Evolutionary conservation across 2,329 filamentous ascomycete species (phyloP).

Genomic region (Malbranchea zuffiana): DNA sequence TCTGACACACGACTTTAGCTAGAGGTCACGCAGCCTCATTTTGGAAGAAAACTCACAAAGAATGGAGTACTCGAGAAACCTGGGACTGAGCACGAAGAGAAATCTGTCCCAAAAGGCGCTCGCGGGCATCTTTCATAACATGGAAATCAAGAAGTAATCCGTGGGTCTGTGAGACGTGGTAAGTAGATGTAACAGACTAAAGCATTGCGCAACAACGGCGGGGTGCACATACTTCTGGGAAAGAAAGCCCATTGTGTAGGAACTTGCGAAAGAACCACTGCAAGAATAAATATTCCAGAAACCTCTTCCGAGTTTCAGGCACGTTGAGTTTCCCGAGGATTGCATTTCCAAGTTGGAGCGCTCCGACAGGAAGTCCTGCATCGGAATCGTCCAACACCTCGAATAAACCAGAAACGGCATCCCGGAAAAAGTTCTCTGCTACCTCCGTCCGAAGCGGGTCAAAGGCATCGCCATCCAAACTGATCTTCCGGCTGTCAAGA

Average conservation of each 20-base stretch:
- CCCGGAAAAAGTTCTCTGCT: conserved; percentile 79
- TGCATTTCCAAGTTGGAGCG: conserved; percentile 73
- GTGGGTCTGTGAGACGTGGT: conserved; percentile 39
- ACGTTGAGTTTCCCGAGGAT: conserved; percentile 66
- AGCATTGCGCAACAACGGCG: neutral
- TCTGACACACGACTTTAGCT: conserved; percentile 39
- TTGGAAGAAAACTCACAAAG: conserved; percentile 50
- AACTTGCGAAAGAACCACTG: conserved; percentile 90
- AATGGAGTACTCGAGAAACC: conserved; percentile 62
- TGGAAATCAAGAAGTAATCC: conserved; percentile 74
- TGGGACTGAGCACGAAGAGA: conserved; percentile 68
- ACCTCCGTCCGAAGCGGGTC: conserved; percentile 65
- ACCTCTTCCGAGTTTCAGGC: conserved; percentile 58
- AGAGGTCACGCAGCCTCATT: neutral
- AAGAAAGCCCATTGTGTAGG: conserved; percentile 69
- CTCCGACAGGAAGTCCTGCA: conserved; percentile 75
- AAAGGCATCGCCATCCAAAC: conserved; percentile 54
- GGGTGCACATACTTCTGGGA: conserved; percentile 63
- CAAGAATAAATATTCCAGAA: conserved; percentile 72
- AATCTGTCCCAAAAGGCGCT: conserved; percentile 62
- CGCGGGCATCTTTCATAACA: conserved; percentile 79
- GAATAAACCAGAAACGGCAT: conserved; percentile 70
- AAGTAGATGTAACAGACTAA: conserved; percentile 20
- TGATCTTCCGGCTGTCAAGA: conserved; percentile 65
- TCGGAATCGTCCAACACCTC: conserved; percentile 76